Evolutionary conservation across 192 early-diverging fungal genomes (phyloP).

Genomic region (Coemansia sp.): DNA sequence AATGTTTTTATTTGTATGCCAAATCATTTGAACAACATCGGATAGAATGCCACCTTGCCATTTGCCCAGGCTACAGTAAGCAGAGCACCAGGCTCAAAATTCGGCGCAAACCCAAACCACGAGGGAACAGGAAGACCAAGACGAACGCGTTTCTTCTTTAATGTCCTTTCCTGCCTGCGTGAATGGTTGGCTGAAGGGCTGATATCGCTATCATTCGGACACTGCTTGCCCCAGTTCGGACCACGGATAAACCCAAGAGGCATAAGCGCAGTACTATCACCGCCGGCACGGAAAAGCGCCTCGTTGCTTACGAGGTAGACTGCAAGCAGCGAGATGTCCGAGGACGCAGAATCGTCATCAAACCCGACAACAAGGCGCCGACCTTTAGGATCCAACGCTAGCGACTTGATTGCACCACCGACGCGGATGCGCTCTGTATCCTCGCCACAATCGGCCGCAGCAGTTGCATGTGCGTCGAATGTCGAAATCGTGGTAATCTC

Average conservation of each 20-base stretch:
- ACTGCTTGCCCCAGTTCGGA: constrained; percentile 44
- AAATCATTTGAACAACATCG: constrained; percentile 29
- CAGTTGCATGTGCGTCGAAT: constrained; percentile 31
- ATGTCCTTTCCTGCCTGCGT: constrained; percentile 2
- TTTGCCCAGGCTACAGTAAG: constrained; percentile 55
- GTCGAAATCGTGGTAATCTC: constrained; percentile 29
- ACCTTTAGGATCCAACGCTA: constrained; percentile 46
- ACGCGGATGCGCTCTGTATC: constrained; percentile 36
- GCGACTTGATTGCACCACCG: constrained; percentile 39
- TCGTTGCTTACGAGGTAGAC: constrained; percentile 42
- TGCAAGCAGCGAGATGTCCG: constrained; percentile 49
- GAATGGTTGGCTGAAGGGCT: neutral
- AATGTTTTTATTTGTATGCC: no score
- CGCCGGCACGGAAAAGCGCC: constrained; percentile 43
- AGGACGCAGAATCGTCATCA: constrained; percentile 31
- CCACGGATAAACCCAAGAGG: constrained; percentile 53
- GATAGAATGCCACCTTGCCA: constrained; percentile 50
- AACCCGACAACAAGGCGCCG: constrained; percentile 50
- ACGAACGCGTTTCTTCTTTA: constrained; percentile 40
- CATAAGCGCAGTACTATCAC: constrained; percentile 34
- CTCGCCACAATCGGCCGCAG: constrained; percentile 8
- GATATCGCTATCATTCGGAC: neutral
- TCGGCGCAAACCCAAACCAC: constrained; percentile 46
- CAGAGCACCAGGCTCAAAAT: constrained; percentile 45
- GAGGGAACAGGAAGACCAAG: constrained; percentile 39